Evolutionary conservation across 352 stramenopile species (phyloP).

Genomic region (Globisporangium recalcitrans): DNA sequence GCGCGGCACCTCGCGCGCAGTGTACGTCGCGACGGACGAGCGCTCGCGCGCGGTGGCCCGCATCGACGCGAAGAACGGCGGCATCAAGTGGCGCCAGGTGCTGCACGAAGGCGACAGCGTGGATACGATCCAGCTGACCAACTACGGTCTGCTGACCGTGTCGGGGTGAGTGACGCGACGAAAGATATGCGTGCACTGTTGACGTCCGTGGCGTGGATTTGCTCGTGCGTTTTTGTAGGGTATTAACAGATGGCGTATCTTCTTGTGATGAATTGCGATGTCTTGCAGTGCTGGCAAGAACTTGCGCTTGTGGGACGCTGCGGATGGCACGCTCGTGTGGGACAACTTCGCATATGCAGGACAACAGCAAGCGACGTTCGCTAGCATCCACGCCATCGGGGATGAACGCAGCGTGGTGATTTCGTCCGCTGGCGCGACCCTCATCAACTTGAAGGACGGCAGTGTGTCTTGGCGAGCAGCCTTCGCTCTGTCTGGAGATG

Average conservation of each 20-base stretch:
- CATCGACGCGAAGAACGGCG: slow-evolving; percentile 61
- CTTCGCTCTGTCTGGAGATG: slow-evolving; percentile 30
- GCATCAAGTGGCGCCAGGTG: slow-evolving; percentile 73
- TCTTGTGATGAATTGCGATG: background rate
- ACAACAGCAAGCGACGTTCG: slow-evolving; percentile 25
- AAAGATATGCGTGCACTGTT: background rate
- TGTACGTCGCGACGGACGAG: slow-evolving; percentile 71
- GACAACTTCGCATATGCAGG: slow-evolving; percentile 39
- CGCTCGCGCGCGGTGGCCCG: slow-evolving; percentile 55
- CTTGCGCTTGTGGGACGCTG: slow-evolving; percentile 63
- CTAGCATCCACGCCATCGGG: slow-evolving; percentile 35
- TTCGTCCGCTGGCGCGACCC: slow-evolving; percentile 34
- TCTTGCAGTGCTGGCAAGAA: slow-evolving; percentile 38
- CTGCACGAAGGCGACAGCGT: slow-evolving; percentile 53
- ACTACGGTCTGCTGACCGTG: slow-evolving; percentile 55
- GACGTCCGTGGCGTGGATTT: too few relatives aligned
- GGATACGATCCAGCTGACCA: slow-evolving; percentile 65
- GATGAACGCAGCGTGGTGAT: slow-evolving; percentile 50
- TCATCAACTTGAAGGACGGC: slow-evolving; percentile 58
- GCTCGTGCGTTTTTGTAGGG: background rate
- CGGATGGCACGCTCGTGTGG: slow-evolving; percentile 62
- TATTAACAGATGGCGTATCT: slow-evolving; percentile 6
- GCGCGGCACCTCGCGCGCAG: slow-evolving; percentile 35
- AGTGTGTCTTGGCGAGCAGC: slow-evolving; percentile 32
- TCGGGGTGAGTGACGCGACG: slow-evolving; percentile 42